Percentiles rank a stretch among this genome's conserved stretches.
Evolutionary conservation across 2,329 filamentous ascomycete species (phyloP).

Genomic region (Xylaria sp.): DNA sequence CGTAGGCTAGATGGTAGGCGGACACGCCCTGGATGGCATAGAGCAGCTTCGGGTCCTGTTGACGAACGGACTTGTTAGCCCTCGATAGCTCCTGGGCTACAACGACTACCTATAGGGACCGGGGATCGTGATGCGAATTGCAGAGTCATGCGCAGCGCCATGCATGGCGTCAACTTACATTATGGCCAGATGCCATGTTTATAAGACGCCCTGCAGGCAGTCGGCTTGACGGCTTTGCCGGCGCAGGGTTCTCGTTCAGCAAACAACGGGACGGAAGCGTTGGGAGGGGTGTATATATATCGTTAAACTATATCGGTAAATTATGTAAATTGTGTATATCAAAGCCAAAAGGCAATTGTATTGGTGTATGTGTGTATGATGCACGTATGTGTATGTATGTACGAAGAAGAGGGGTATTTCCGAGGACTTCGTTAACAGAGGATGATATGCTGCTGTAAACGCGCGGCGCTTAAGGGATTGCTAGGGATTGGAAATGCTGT

Average conservation of each 20-base stretch:
- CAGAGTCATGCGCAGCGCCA: constrained; percentile 8
- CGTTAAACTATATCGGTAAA: too few relatives aligned
- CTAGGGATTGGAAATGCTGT: background rate
- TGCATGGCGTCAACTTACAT: constrained; percentile 49
- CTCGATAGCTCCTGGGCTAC: background rate
- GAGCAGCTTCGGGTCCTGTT: constrained; percentile 70
- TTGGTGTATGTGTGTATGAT: background rate
- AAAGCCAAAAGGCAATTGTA: background rate
- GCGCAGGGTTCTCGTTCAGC: background rate
- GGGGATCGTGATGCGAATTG: background rate
- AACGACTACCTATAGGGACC: too few relatives aligned
- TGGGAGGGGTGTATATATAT: constrained; percentile 1
- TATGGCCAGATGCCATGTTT: constrained; percentile 58
- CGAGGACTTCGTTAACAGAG: background rate
- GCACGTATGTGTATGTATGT: background rate
- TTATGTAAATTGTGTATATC: too few relatives aligned
- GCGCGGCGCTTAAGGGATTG: constrained; percentile 12
- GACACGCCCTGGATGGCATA: constrained; percentile 85
- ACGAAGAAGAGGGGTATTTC: background rate
- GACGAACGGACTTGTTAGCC: constrained; percentile 25
- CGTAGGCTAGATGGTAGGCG: constrained; percentile 90
- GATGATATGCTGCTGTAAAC: constrained; percentile 7
- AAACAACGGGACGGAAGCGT: background rate
- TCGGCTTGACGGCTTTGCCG: background rate
- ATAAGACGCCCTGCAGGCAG: background rate